Evolutionary conservation across 2,329 filamentous ascomycete species (phyloP).

Genomic region (Nannizziopsis barbatae): DNA sequence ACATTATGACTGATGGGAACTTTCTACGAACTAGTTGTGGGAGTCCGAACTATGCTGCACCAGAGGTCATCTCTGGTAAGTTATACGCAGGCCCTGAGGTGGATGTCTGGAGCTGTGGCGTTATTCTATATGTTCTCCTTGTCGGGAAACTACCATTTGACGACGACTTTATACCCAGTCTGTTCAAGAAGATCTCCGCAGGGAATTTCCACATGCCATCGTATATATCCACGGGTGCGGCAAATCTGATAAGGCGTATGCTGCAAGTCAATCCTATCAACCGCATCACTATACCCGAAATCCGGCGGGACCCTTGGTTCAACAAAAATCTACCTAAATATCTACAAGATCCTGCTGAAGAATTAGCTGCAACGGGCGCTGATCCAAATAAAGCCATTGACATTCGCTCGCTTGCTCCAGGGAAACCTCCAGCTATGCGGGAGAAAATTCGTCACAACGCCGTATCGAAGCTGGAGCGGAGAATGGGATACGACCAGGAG

Average conservation of each 20-base stretch:
- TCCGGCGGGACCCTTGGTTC: constrained; percentile 91
- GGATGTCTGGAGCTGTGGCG: constrained; percentile 67
- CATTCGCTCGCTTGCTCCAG: constrained; percentile 66
- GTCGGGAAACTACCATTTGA: constrained; percentile 74
- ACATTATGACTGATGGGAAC: constrained; percentile 99
- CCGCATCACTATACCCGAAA: constrained; percentile 86
- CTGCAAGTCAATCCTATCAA: constrained; percentile 90
- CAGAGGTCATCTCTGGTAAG: constrained; percentile 95
- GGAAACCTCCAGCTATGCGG: constrained; percentile 65
- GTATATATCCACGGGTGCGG: constrained; percentile 76
- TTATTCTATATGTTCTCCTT: constrained; percentile 55
- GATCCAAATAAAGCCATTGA: constrained; percentile 87
- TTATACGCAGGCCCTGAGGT: constrained; percentile 95
- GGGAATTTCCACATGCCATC: constrained; percentile 86
- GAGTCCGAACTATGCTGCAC: constrained; percentile 94
- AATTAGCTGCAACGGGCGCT: constrained; percentile 87
- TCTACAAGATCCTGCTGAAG: constrained; percentile 73
- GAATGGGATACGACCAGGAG: constrained; percentile 90
- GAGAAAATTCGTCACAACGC: constrained; percentile 87
- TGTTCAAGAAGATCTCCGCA: constrained; percentile 95
- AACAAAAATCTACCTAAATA: constrained; percentile 75
- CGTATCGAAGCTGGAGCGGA: constrained; percentile 90
- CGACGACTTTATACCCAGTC: constrained; percentile 92
- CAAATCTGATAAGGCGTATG: constrained; percentile 72
- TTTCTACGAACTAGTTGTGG: constrained; percentile 98